Evolutionary conservation across 768 basidiomycete genomes (phyloP), one percentile per base, ranked within the genome.

Genomic region (Boletus tylopilopsis): DNA sequence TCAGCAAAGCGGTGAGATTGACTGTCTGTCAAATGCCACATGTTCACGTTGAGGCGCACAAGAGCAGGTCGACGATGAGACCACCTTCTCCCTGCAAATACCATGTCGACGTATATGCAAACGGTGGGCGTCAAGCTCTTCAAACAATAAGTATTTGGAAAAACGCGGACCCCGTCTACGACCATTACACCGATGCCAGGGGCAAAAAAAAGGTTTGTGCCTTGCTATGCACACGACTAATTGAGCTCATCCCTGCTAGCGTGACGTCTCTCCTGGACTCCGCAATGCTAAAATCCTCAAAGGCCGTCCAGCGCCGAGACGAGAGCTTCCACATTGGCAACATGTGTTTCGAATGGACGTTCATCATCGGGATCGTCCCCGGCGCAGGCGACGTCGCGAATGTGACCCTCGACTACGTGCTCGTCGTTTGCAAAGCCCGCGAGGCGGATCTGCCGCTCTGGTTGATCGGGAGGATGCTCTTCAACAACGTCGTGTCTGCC

Each of bases 261-360:
- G 90, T 35, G 79, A 74, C 16, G 67, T 79, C 0, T 93, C 93
- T 0, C 80, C 81, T 9, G 92, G 92, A 0, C 64, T 75, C 15
- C 79, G 87, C 21, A 94, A 96, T 56, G 78, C 78, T 30, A 79
- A 79, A 42, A 84, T 93, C 42, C 74, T 96, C 95, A 35, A 78
- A 77, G 56, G 79, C 83, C 18, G 82, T 96, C 27, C 81, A 88
- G 60, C 75, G 77, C 29, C 76, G 91, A 6, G 94, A 96, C 71
- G 93, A 90, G 67, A 84, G 89, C 2, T 90, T 96, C 73, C 73
- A 64, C 36, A 27, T 95, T 2, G 87, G 84, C 52, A 91, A 93
- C 9, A 63, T 94, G 45, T 80, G 82, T 12, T 92, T 95, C 51
- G 94, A 94, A 0, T 94, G 86, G 85, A 81, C 90, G 1, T 87